Evolutionary conservation across 2,329 filamentous ascomycete species (phyloP).

Genomic region (Exophiala phaeomuriformis): DNA sequence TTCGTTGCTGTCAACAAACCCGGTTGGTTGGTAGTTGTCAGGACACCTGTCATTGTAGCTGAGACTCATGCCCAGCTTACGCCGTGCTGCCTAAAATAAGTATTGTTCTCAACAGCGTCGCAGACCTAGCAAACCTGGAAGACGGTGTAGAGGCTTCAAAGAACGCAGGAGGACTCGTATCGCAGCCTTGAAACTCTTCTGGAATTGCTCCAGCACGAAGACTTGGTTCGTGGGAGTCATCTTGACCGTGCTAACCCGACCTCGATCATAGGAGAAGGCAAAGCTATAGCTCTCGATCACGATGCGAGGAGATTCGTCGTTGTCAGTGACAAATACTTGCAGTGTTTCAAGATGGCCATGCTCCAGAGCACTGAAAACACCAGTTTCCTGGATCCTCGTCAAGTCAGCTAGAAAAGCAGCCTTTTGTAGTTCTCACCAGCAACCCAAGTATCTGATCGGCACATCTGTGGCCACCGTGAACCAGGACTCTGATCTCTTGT

Average conservation of each 20-base stretch:
- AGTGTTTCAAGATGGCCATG: constrained; percentile 39
- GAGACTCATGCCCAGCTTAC: constrained; percentile 40
- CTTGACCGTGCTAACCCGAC: constrained; percentile 30
- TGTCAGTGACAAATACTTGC: constrained; percentile 42
- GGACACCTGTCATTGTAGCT: constrained; percentile 40
- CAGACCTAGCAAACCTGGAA: constrained; percentile 35
- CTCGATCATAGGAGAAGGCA: constrained; percentile 39
- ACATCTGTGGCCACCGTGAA: constrained; percentile 35
- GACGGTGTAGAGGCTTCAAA: constrained; percentile 34
- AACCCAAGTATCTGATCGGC: constrained; percentile 42
- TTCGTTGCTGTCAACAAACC: constrained; percentile 17
- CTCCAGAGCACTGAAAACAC: constrained; percentile 42
- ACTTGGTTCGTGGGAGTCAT: constrained; percentile 29
- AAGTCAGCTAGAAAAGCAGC: constrained; percentile 13
- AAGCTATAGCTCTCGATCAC: constrained; percentile 48
- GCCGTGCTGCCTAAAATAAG: constrained; percentile 15
- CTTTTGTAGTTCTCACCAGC: constrained; percentile 34
- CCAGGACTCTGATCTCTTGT: constrained; percentile 37
- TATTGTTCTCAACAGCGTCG: background rate
- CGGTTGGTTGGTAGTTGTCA: constrained; percentile 33
- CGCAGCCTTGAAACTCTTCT: constrained; percentile 38
- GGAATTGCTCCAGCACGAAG: constrained; percentile 33
- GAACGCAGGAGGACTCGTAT: constrained; percentile 38
- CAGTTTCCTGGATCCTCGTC: constrained; percentile 40
- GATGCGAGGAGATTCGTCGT: constrained; percentile 32